phyloP scores from a whole-genome alignment of 1,284 basidiomycete genomes.

The Termitomyces sp. region DNA sequence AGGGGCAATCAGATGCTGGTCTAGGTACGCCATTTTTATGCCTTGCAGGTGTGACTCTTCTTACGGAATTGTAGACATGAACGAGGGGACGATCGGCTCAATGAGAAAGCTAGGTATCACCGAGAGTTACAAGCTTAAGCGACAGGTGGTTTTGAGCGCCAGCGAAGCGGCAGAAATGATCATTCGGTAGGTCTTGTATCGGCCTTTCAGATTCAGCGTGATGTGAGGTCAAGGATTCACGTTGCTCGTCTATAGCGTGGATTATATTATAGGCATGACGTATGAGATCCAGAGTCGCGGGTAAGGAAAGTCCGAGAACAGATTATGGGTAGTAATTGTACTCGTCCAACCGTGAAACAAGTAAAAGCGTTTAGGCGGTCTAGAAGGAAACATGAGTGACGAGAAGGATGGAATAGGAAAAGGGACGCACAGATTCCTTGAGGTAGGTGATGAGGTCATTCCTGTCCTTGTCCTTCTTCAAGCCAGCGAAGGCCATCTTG shows the following conservation, averaged over 20 bases:
- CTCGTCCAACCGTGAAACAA: not conserved
- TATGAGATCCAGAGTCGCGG: constrained; percentile 6
- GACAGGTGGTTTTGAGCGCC: constrained; percentile 90
- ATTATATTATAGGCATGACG: constrained; percentile 8
- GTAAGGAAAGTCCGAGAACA: constrained; percentile 3
- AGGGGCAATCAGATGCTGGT: constrained; percentile 81
- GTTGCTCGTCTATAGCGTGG: constrained; percentile 7
- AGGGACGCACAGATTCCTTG: constrained; percentile 57
- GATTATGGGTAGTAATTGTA: too few species aligned
- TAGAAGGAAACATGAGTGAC: not conserved
- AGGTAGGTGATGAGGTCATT: constrained; percentile 82
- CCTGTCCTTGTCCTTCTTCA: constrained; percentile 97
- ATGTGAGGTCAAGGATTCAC: not conserved
- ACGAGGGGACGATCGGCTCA: constrained; percentile 77
- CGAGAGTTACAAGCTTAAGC: constrained; percentile 96
- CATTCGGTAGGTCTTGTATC: constrained; percentile 61
- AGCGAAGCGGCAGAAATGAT: constrained; percentile 99
- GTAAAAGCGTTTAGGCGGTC: constrained; percentile 5
- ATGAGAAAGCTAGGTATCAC: constrained; percentile 89
- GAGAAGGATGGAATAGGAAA: not conserved
- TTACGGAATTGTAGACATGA: constrained; percentile 67
- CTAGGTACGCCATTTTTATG: constrained; percentile 50
- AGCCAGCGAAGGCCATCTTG: constrained; percentile 96
- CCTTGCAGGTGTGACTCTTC: not conserved
- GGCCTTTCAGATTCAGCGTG: constrained; percentile 1